phyloP scores from a whole-genome alignment of 163 green algal species.

The Scenedesmus sp. region DNA sequence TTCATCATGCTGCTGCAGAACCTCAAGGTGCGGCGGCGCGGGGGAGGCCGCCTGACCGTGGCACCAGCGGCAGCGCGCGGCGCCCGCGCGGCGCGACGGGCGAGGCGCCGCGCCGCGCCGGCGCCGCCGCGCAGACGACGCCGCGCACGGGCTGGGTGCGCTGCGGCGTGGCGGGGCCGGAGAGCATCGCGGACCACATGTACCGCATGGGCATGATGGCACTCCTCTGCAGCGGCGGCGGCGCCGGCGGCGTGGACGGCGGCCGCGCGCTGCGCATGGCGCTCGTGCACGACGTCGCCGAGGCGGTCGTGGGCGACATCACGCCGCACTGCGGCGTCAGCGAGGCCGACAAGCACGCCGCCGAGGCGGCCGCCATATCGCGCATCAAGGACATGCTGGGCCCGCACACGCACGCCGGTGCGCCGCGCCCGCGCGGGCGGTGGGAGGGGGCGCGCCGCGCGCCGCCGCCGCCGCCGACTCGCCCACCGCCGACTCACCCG shows the following conservation, averaged over 20 bases:
- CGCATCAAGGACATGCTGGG: slow-evolving; percentile 81
- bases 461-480: too few relatives aligned
- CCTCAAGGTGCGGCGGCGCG: slow-evolving; percentile 67
- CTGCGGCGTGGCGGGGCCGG: slow-evolving; percentile 72
- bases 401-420: slow-evolving; percentile 54
- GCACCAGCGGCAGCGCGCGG: too few relatives aligned
- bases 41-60: too few relatives aligned
- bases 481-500: too few relatives aligned
- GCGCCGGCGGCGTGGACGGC: slow-evolving; percentile 39
- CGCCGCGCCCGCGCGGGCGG: not conserved
- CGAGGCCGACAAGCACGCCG: slow-evolving; percentile 78
- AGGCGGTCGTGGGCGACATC: slow-evolving; percentile 94
- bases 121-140: slow-evolving; percentile 58
- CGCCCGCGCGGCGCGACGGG: too few relatives aligned
- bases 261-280: slow-evolving; percentile 80
- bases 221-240: slow-evolving; percentile 61
- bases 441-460: too few relatives aligned
- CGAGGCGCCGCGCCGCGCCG: too few relatives aligned
- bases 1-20: slow-evolving; percentile 79
- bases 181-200: slow-evolving; percentile 93
- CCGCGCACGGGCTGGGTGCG: slow-evolving; percentile 87
- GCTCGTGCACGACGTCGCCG: slow-evolving; percentile 91
- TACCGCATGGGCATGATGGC: slow-evolving; percentile 91
- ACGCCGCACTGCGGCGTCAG: slow-evolving; percentile 82
- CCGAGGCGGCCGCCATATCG: slow-evolving; percentile 77